Conservation (phyloP, 805 yeast genomes). For the Starmerella floris region DNA sequence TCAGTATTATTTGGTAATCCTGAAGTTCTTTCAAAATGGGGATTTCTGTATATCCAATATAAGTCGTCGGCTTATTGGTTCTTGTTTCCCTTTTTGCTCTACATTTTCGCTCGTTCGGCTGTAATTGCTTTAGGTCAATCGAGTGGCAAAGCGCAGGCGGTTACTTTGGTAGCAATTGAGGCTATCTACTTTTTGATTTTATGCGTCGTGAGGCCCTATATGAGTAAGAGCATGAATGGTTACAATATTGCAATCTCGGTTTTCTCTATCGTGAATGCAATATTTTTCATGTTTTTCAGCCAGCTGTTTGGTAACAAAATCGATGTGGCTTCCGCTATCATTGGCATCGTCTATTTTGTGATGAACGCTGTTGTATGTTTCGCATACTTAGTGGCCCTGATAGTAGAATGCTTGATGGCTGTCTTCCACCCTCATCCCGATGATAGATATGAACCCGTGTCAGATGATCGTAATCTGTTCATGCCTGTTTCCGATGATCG, state of each 20-base stretch:
- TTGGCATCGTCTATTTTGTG: slow-evolving; percentile 81
- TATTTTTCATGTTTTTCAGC: slow-evolving; percentile 81
- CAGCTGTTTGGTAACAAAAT: slow-evolving; percentile 64
- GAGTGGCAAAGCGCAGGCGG: slow-evolving; percentile 70
- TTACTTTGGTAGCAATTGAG: slow-evolving; percentile 64
- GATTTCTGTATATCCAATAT: slow-evolving; percentile 83
- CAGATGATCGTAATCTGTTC: slow-evolving; percentile 92
- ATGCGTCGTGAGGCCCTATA: slow-evolving; percentile 68
- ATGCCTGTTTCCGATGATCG: slow-evolving; percentile 31
- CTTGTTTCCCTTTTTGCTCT: slow-evolving; percentile 49
- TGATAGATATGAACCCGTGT: slow-evolving; percentile 87
- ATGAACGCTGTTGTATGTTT: slow-evolving; percentile 81
- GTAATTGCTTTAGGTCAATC: slow-evolving; percentile 77
- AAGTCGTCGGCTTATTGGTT: slow-evolving; percentile 81
- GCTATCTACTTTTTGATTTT: slow-evolving; percentile 50
- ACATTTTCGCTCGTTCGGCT: slow-evolving; percentile 59
- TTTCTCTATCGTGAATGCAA: slow-evolving; percentile 65
- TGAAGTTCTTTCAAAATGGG: slow-evolving; percentile 68
- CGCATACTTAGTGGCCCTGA: slow-evolving; percentile 67
- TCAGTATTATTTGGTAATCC: slow-evolving; percentile 78
- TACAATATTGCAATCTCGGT: slow-evolving; percentile 78
- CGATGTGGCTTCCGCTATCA: slow-evolving; percentile 74
- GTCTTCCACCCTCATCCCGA: slow-evolving; percentile 84
- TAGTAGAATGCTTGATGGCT: slow-evolving; percentile 76
- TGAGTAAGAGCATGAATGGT: slow-evolving; percentile 91